A percentile compares a stretch with the other conserved stretches of the same genome.
These are phyloP conservation scores for Piedraia hortae DNA, from an alignment of 2,329 filamentous ascomycete genomes.

Conservation along the genomic window DNA sequence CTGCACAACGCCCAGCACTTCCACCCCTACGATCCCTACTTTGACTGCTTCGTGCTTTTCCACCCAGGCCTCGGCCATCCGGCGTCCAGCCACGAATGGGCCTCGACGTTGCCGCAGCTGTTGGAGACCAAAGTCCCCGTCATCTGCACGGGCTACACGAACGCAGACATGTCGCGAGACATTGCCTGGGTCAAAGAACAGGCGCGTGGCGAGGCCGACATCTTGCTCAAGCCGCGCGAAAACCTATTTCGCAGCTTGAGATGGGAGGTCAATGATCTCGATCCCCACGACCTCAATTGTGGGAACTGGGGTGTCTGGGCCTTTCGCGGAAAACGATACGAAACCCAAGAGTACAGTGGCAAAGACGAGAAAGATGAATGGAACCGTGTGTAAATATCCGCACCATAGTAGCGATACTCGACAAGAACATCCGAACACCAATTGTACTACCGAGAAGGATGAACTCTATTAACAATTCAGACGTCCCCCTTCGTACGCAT, in stretches of 20 bases:
- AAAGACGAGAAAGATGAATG: slow-evolving; percentile 1
- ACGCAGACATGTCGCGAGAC: slow-evolving; percentile 81
- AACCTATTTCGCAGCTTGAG: slow-evolving; percentile 79
- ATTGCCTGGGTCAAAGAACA: slow-evolving; percentile 71
- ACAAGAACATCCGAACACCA: too few relatives aligned
- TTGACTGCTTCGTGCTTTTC: slow-evolving; percentile 92
- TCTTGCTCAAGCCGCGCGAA: slow-evolving; percentile 75
- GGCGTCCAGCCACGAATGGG: slow-evolving; percentile 80
- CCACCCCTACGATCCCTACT: slow-evolving; percentile 88
- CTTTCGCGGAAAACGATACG: slow-evolving; percentile 89
- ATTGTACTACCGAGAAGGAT: too few relatives aligned
- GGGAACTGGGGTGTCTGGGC: slow-evolving; percentile 96
- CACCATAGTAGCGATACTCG: too few relatives aligned
- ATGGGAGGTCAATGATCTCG: slow-evolving; percentile 91
- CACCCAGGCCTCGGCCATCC: slow-evolving; percentile 91
- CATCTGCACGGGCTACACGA: slow-evolving; percentile 84
- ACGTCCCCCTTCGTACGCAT: too few relatives aligned
- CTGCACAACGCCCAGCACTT: slow-evolving; percentile 79
- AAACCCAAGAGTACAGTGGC: slow-evolving; percentile 20
- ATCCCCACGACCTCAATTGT: slow-evolving; percentile 78
- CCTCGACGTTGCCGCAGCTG: slow-evolving; percentile 63
- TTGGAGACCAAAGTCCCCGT: slow-evolving; percentile 90
- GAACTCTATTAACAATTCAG: too few relatives aligned
- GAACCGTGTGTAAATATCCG: too few relatives aligned
- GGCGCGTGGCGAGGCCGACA: slow-evolving; percentile 68